phyloP scores from a whole-genome alignment of 805 yeast genomes.

The Lachancea nothofagi region DNA sequence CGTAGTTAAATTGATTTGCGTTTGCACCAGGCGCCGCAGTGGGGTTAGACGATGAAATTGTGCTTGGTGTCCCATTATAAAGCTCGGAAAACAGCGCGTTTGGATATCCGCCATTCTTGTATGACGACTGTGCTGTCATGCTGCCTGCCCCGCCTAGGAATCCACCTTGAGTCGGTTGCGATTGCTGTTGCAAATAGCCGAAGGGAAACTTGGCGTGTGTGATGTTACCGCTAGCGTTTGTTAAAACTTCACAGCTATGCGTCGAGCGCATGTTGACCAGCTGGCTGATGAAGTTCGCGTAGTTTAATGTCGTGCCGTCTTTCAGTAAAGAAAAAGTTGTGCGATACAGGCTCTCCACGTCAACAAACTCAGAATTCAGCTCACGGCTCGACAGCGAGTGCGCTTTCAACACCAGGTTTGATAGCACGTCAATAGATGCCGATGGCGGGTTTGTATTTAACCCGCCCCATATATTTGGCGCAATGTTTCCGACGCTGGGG shows the following conservation, averaged over 20 bases:
- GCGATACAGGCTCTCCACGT: slow-evolving; percentile 23
- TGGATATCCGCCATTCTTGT: background rate
- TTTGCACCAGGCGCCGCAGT: slow-evolving; percentile 1
- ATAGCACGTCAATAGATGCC: background rate
- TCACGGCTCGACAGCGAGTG: slow-evolving; percentile 3
- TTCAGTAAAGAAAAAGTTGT: slow-evolving; percentile 13
- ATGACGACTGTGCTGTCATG: background rate
- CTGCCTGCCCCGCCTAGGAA: background rate
- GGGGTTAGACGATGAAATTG: slow-evolving; percentile 1
- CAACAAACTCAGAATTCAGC: slow-evolving; percentile 14
- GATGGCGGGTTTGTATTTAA: background rate
- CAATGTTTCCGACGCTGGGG: slow-evolving; percentile 1
- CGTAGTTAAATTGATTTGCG: slow-evolving; percentile 4
- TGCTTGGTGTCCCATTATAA: slow-evolving; percentile 2
- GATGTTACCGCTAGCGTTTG: slow-evolving; percentile 19
- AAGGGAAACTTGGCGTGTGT: slow-evolving; percentile 22
- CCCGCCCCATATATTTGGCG: slow-evolving; percentile 9
- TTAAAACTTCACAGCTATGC: slow-evolving; percentile 21
- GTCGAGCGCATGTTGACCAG: slow-evolving; percentile 19
- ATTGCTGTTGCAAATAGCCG: slow-evolving; percentile 1
- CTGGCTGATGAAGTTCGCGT: slow-evolving; percentile 19
- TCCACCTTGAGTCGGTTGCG: slow-evolving; percentile 1
- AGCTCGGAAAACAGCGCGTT: slow-evolving; percentile 6
- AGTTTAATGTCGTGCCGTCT: slow-evolving; percentile 12
- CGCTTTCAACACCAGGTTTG: slow-evolving; percentile 2